Evolutionary conservation across 2,329 filamentous ascomycete species (phyloP).

Genomic region (Teratosphaeriaceae sp.): DNA sequence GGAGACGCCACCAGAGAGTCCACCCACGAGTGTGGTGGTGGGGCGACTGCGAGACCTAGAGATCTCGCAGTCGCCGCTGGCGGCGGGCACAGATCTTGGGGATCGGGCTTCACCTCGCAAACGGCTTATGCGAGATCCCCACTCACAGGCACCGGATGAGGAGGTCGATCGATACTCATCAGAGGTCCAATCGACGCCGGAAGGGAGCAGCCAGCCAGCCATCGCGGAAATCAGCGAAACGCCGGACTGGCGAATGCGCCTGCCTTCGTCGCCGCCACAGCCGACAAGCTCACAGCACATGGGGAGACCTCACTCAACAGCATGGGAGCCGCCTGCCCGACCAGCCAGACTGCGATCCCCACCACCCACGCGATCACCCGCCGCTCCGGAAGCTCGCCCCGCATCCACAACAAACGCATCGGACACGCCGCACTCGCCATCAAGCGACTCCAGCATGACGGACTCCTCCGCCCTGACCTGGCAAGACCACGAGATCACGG

Average conservation of each 20-base stretch:
- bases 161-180: constrained; percentile 1
- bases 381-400: neutral
- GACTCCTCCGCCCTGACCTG: constrained; percentile 36
- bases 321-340: too few species aligned
- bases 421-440: neutral
- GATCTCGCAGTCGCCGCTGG: constrained; percentile 8
- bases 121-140: constrained; percentile 14
- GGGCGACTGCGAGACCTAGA: constrained; percentile 19
- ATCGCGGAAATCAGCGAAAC: constrained; percentile 15
- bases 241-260: constrained; percentile 12
- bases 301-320: neutral
- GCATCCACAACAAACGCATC: neutral
- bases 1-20: constrained; percentile 17
- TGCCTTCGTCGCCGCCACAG: constrained; percentile 2
- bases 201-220: neutral
- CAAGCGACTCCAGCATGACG: neutral
- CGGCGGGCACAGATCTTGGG: neutral
- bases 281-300: neutral
- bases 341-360: neutral
- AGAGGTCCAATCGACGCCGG: neutral
- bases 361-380: neutral
- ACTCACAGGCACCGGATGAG: neutral
- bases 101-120: constrained; percentile 13
- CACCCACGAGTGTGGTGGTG: constrained; percentile 24
- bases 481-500: constrained; percentile 57